phyloP scores from a whole-genome alignment of 768 basidiomycete species.

The Boletus rubroflammeus region DNA sequence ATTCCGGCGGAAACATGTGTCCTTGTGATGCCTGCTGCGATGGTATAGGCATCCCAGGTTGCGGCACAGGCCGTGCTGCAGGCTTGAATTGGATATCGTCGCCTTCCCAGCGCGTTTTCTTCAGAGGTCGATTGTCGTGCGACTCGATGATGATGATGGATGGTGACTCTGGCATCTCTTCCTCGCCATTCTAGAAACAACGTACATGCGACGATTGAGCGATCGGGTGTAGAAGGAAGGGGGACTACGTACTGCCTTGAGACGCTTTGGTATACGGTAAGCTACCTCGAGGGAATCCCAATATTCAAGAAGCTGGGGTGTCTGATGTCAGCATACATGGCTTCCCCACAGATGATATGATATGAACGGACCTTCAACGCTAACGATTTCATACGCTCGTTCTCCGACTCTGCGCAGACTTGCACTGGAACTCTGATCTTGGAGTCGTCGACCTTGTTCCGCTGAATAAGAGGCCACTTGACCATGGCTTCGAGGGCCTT shows the following conservation, averaged over 20 bases:
- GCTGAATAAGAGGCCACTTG: constrained; percentile 76
- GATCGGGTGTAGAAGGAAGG: background rate
- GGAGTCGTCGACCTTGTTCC: constrained; percentile 90
- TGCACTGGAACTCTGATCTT: constrained; percentile 66
- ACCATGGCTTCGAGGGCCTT: constrained; percentile 66
- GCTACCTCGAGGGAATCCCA: constrained; percentile 78
- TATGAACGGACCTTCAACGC: constrained; percentile 55
- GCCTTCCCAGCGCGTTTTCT: constrained; percentile 31
- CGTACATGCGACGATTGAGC: constrained; percentile 1
- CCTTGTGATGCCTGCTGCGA: background rate
- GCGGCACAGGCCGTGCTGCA: background rate
- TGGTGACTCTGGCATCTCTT: constrained; percentile 21
- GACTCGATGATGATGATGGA: constrained; percentile 18
- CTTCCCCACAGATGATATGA: background rate
- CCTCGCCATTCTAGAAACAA: constrained; percentile 30
- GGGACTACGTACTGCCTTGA: constrained; percentile 36
- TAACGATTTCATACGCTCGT: constrained; percentile 51
- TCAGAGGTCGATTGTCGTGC: constrained; percentile 30
- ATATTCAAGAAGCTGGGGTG: constrained; percentile 61
- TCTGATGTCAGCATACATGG: background rate
- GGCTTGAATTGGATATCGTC: constrained; percentile 23
- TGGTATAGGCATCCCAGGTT: background rate
- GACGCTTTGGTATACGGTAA: constrained; percentile 83
- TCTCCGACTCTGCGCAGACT: constrained; percentile 48
- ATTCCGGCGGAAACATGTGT: background rate